Base-by-base conservation (phyloP, 345 rosid species). In the Lumnitzera racemosa region DNA sequence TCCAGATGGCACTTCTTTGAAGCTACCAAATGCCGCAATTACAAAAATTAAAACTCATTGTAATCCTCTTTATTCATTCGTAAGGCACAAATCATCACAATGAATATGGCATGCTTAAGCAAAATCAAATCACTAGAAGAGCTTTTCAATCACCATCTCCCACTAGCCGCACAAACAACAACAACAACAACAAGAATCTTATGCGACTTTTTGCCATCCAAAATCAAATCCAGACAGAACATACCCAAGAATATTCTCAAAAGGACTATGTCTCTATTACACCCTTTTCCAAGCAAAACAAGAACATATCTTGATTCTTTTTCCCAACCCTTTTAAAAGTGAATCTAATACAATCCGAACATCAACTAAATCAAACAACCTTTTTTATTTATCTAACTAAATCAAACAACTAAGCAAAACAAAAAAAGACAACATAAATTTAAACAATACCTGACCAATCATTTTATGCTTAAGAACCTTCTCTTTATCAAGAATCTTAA, bases 401-500 rank as follows among this genome's bases (percentile, higher is more conserved):
- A 12, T 57, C 2, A 15, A 52, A 51, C n/a, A 3, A 46, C 51
- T 11, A 15, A 48, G 15, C 47, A 13, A 20, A 17, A 24, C 12
- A 27, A 61, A 43, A 52, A 36, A 13, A 43, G 27, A 23, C 29
- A 15, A 46, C 9, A 13, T 25, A 43, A 11, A 2, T 62, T 0
- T 12, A 11, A 15, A 8, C 15, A 11, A 31, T 59, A 94, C 99
- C 95, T 90, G 97, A 70, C 79, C 85, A 61, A 95, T 90, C 96
- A 90, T 95, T 68, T 95, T 95, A 62, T 82, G 89, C 65, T 83
- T 90, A 25, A 83, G 67, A 58, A 95, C 88, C 64, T 90, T 95
- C 64, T 95, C 99, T 70, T 95, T 95, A 55, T 95, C 96, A 1
- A 95, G 92, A 58, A 95, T 83, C 71, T 95, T 95, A 57, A 95